Evolutionary conservation across 129 eudicot genomes (phyloP), one percentile per base, ranked within the genome.

Genomic region (carrot (Daucus carota)): DNA sequence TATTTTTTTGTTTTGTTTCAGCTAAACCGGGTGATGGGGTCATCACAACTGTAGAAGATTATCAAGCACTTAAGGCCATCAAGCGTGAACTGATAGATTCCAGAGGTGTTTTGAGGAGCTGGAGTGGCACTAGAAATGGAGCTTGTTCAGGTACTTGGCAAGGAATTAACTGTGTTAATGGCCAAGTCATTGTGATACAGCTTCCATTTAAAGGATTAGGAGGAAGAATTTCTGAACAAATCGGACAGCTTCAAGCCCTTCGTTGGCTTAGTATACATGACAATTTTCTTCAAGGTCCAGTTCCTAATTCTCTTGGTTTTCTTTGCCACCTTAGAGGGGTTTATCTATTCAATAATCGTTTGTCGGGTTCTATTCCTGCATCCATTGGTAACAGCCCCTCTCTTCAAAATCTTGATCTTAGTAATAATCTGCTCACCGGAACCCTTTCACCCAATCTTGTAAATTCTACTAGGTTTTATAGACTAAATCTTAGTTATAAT

Each of bases 181-280:
- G 94, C 0, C 84, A 84, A 60, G 91, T 95, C 33, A 84, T 86
- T 28, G 86, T 89, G 2, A 76, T 95, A 5, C 94, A 95, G 85
- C 92, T 95, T 73, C 97, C 99, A 18, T 95, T 86, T 83, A 95
- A 86, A 59, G 94, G 92, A 45, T 71, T 91, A 26, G 85, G 96
- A 36, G 99, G 99, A 16, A 75, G 77, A 60, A 85, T 91, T 34
- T 83, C 96, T 0, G 83, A 88, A 31, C 82, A 88, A 76, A 83
- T 95, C 10, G 96, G 94, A 0, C 87, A 78, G 43, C 86, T 95
- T 14, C 86, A 77, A 28, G 76, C 90, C 4, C 97, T 95, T 14
- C 75, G 94, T 28, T 79, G 84, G 73, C 82, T 95, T 76, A 91
- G 98, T 69, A 85, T 93, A 50, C 98, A 93, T 52, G 96, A 93